These are phyloP conservation scores for Teunomyces aglyptinius DNA, from an alignment of 805 yeast species.

Conservation along the genomic window DNA sequence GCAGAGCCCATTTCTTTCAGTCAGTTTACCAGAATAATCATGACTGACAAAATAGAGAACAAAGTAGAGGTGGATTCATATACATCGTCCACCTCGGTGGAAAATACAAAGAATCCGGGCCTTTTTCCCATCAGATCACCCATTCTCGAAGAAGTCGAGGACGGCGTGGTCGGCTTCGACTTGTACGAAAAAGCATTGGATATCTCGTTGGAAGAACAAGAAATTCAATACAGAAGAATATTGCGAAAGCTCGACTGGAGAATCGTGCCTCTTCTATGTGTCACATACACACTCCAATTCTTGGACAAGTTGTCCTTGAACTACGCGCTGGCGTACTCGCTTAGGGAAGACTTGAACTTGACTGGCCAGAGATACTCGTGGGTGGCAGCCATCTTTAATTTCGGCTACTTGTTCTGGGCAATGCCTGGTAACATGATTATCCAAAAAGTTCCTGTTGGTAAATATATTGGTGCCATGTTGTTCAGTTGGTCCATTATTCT, in stretches of 20 bases:
- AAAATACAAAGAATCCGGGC: not conserved
- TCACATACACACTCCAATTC: conserved; percentile 55
- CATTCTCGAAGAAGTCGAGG: conserved; percentile 5
- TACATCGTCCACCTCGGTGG: not conserved
- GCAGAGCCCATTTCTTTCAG: not conserved
- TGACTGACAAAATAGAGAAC: not conserved
- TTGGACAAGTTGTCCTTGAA: conserved; percentile 58
- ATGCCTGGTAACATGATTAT: conserved; percentile 40
- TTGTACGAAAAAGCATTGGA: conserved; percentile 27
- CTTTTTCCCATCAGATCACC: conserved; percentile 2
- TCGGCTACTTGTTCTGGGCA: conserved; percentile 52
- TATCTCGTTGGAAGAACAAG: conserved; percentile 27
- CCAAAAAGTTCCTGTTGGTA: conserved; percentile 54
- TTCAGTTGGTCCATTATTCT: conserved; percentile 55
- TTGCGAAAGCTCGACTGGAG: conserved; percentile 43
- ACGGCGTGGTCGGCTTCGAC: conserved; percentile 21
- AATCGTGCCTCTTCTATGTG: conserved; percentile 50
- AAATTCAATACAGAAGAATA: conserved; percentile 11
- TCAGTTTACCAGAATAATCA: not conserved
- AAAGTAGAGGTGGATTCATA: not conserved
- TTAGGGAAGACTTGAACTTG: conserved; percentile 42
- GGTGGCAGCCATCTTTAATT: conserved; percentile 53
- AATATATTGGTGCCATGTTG: conserved; percentile 47
- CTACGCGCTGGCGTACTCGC: conserved; percentile 67
- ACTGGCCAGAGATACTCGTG: conserved; percentile 49